Evolutionary conservation across 768 basidiomycete genomes (phyloP).

Genomic region (Boletus vermiculosoides): DNA sequence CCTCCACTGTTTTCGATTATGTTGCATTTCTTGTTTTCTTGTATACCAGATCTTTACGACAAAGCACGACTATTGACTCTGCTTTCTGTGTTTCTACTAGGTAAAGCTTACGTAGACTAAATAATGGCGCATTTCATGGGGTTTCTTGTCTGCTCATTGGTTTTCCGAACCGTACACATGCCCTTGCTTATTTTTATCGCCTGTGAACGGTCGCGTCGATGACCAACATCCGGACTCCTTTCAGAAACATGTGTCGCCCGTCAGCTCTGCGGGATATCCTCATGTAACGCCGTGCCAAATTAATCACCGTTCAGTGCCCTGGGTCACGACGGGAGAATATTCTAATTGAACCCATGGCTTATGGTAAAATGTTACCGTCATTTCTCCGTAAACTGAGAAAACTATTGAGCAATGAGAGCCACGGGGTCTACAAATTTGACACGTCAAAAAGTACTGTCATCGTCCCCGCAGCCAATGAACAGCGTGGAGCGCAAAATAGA

Average conservation of each 20-base stretch:
- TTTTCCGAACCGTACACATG: conserved; percentile 18
- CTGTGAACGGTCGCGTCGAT: conserved; percentile 28
- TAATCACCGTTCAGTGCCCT: conserved; percentile 35
- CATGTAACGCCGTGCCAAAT: conserved; percentile 31
- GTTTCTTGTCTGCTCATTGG: conserved; percentile 21
- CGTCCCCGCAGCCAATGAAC: conserved; percentile 23
- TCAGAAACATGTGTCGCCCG: conserved; percentile 26
- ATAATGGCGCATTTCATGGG: conserved; percentile 30
- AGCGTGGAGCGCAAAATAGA: conserved; percentile 32
- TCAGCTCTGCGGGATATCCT: conserved; percentile 31
- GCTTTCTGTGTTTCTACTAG: conserved; percentile 35
- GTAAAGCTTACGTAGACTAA: conserved; percentile 37
- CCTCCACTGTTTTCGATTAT: conserved; percentile 25
- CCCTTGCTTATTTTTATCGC: conserved; percentile 33
- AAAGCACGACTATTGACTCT: conserved; percentile 35
- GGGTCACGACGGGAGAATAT: conserved; percentile 18
- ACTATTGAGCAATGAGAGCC: conserved; percentile 28
- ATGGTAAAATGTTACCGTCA: conserved; percentile 14
- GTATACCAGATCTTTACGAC: conserved; percentile 36
- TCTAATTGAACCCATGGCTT: conserved; percentile 23
- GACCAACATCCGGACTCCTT: conserved; percentile 17
- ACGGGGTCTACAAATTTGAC: conserved; percentile 34
- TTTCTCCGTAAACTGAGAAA: conserved; percentile 27
- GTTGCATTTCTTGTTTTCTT: conserved; percentile 35
- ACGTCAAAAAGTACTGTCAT: conserved; percentile 16